phyloP scores from a whole-genome alignment of 164 flowering plant species.

The Vitis amurensis region DNA sequence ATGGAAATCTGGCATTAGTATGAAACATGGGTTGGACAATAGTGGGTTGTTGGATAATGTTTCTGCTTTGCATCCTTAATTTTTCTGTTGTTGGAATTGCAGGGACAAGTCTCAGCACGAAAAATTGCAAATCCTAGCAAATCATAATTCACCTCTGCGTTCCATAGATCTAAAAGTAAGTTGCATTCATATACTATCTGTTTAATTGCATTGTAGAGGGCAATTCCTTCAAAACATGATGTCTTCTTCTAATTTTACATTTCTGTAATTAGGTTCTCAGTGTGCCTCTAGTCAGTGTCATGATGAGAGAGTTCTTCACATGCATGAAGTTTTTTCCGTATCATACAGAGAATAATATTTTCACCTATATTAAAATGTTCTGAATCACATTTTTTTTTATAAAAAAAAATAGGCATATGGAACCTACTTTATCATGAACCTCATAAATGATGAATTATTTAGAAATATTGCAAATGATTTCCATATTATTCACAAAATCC shows the following conservation, averaged over 20 bases:
- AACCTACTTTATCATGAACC: too few species aligned
- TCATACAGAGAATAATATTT: too few species aligned
- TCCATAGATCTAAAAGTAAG: constrained; percentile 74
- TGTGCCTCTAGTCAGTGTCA: background rate
- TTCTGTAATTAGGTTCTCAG: background rate
- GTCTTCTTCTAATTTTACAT: background rate
- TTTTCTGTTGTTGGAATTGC: constrained; percentile 23
- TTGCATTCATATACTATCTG: background rate
- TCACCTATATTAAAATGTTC: too few species aligned
- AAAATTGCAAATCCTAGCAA: constrained; percentile 42
- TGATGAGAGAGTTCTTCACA: background rate
- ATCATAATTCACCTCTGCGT: constrained; percentile 57
- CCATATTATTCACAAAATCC: background rate
- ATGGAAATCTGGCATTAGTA: background rate
- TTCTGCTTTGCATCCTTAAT: background rate
- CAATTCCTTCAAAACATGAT: constrained; percentile 1
- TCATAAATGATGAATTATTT: background rate
- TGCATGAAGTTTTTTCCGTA: too few species aligned
- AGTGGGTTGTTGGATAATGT: background rate
- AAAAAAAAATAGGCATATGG: too few species aligned
- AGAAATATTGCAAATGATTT: background rate
- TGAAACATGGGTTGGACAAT: background rate
- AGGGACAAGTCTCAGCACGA: constrained; percentile 62
- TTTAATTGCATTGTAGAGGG: background rate
- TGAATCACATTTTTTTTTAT: too few species aligned